A percentile compares a stretch with the other conserved stretches of the same genome.
These are phyloP conservation scores for Eragrostis nindensis DNA, from an alignment of 176 grass and related monocot genomes.

Conservation along the genomic window DNA sequence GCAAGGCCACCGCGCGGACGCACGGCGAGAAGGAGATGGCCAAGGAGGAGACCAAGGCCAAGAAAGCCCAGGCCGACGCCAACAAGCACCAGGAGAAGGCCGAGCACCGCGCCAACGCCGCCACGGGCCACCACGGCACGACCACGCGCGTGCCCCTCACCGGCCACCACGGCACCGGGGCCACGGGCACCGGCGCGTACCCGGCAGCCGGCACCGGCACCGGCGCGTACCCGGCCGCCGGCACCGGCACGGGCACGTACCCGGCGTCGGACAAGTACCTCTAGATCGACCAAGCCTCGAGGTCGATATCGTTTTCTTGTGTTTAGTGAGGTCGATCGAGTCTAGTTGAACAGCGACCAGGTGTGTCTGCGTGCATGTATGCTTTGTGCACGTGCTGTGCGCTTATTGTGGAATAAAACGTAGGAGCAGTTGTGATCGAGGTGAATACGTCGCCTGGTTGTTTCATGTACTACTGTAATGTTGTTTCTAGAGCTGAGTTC, in stretches of 20 bases:
- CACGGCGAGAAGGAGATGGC: slow-evolving; percentile 53
- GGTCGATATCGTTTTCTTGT: slow-evolving; percentile 16
- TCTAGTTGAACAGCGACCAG: background rate
- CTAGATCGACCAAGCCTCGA: background rate
- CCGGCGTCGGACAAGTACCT: slow-evolving; percentile 20
- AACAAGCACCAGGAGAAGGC: slow-evolving; percentile 70
- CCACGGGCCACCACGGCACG: slow-evolving; percentile 22
- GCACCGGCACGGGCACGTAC: too few relatives aligned
- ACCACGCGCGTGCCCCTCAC: slow-evolving; percentile 50
- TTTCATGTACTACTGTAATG: too few relatives aligned
- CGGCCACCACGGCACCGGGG: slow-evolving; percentile 1
- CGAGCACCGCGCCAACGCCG: slow-evolving; percentile 49
- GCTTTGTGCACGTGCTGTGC: too few relatives aligned
- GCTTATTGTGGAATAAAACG: too few relatives aligned
- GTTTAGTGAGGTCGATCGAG: background rate
- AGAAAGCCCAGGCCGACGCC: slow-evolving; percentile 53
- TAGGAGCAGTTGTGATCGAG: too few relatives aligned
- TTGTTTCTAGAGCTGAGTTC: too few relatives aligned
- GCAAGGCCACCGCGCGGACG: slow-evolving; percentile 44
- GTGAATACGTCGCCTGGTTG: too few relatives aligned
- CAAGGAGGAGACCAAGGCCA: slow-evolving; percentile 44
- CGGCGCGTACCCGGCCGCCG: slow-evolving; percentile 36
- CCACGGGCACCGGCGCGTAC: slow-evolving; percentile 27
- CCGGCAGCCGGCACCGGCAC: slow-evolving; percentile 5
- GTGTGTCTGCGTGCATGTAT: background rate